Evolutionary conservation across 2,329 filamentous ascomycete species (phyloP).

Genomic region (Tolypocladium paradoxum): DNA sequence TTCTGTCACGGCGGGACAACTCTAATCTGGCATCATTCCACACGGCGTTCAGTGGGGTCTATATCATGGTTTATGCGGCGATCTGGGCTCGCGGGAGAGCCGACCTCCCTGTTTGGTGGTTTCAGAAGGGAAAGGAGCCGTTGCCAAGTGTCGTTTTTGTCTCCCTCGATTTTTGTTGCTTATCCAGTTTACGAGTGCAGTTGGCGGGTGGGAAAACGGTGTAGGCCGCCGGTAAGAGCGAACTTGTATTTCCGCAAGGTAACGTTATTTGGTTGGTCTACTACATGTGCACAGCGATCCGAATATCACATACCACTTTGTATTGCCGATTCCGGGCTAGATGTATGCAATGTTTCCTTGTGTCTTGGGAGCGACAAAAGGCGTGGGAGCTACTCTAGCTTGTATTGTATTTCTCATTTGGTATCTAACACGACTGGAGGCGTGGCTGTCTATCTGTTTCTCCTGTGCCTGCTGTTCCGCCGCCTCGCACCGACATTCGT

Average conservation of each 20-base stretch:
- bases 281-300: constrained; percentile 1
- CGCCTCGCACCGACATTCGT: too few species aligned
- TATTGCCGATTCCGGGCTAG: neutral
- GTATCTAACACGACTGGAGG: too few species aligned
- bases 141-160: constrained; percentile 8
- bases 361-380: neutral
- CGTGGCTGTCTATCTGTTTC: too few species aligned
- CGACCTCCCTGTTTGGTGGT: constrained; percentile 11
- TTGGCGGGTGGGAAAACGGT: constrained; percentile 1
- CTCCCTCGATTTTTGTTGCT: constrained; percentile 5
- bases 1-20: constrained; percentile 17
- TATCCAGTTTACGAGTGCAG: neutral
- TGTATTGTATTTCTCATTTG: too few species aligned
- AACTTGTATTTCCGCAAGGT: constrained; percentile 3
- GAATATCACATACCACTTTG: constrained; percentile 5
- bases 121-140: constrained; percentile 18
- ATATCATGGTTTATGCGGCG: constrained; percentile 30
- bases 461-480: too few species aligned
- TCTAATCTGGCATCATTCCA: constrained; percentile 29
- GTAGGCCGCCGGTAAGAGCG: constrained; percentile 3
- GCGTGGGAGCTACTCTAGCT: neutral
- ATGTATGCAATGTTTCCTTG: neutral
- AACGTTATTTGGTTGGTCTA: constrained; percentile 2
- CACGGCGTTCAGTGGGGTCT: constrained; percentile 27
- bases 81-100: constrained; percentile 19